Evolutionary conservation across 345 rosid genomes (phyloP).

Genomic region (Citrus medica): DNA sequence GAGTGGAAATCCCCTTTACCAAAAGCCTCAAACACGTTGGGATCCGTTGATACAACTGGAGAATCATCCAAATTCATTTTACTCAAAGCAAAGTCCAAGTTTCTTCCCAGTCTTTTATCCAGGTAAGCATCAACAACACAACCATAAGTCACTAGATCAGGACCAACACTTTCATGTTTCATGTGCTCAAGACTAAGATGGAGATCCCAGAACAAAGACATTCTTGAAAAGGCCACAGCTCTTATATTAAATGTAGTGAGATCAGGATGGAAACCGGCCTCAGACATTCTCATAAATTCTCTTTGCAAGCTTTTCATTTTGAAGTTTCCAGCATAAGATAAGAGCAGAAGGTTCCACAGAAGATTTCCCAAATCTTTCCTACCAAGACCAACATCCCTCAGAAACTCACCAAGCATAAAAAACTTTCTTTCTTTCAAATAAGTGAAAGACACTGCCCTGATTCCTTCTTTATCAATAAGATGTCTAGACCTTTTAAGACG

Average conservation of each 20-base stretch:
- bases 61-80: constrained; percentile 51
- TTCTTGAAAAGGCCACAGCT: constrained; percentile 69
- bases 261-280: constrained; percentile 67
- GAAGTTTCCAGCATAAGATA: constrained; percentile 75
- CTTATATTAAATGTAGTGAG: constrained; percentile 75
- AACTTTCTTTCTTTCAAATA: constrained; percentile 46
- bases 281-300: constrained; percentile 60
- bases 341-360: constrained; percentile 70
- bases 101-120: constrained; percentile 63
- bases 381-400: constrained; percentile 61
- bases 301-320: constrained; percentile 92
- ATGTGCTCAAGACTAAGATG: constrained; percentile 86
- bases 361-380: constrained; percentile 62
- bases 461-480: constrained; percentile 48
- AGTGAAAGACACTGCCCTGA: constrained; percentile 53
- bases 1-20: constrained; percentile 86
- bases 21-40: constrained; percentile 57
- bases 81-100: constrained; percentile 55
- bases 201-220: constrained; percentile 85
- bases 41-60: constrained; percentile 55
- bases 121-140: constrained; percentile 83
- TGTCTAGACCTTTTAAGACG: constrained; percentile 53
- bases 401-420: constrained; percentile 56
- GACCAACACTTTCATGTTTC: constrained; percentile 51
- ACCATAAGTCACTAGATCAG: constrained; percentile 80